A percentile compares a stretch with the other conserved stretches of the same genome.
phyloP scores from a whole-genome alignment of 2,329 filamentous ascomycete species.

The Penicillium sp. region DNA sequence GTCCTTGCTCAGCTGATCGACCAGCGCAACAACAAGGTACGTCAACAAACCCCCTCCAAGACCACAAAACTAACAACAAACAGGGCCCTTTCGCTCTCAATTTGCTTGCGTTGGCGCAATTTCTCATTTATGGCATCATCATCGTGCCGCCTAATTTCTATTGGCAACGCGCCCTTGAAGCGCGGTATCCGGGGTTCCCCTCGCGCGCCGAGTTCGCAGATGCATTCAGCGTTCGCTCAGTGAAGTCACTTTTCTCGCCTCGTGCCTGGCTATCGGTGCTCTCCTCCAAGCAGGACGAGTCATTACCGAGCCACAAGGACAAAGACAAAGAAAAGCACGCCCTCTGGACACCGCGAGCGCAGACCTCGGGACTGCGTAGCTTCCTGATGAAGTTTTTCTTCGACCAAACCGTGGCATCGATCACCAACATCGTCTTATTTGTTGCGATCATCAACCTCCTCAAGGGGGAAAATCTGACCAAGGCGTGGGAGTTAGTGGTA shows the following conservation, averaged over 20 bases:
- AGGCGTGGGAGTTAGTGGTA: conserved; percentile 32
- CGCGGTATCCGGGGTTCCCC: conserved; percentile 68
- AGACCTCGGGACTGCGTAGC: conserved; percentile 46
- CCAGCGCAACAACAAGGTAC: conserved; percentile 38
- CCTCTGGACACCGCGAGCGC: conserved; percentile 20
- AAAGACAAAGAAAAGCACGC: conserved; percentile 25
- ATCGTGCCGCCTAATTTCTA: conserved; percentile 80
- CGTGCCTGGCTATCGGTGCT: conserved; percentile 11
- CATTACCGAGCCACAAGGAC: conserved; percentile 20
- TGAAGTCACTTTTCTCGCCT: conserved; percentile 11
- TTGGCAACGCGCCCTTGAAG: conserved; percentile 82
- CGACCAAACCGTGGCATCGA: conserved; percentile 59
- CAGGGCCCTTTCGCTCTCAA: conserved; percentile 66
- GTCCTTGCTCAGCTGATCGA: conserved; percentile 42
- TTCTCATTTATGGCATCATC: conserved; percentile 71
- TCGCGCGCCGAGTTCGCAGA: conserved; percentile 22
- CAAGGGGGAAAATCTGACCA: conserved; percentile 32
- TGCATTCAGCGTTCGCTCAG: conserved; percentile 12
- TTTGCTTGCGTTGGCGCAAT: conserved; percentile 71
- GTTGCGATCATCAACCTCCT: conserved; percentile 55
- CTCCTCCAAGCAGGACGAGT: conserved; percentile 6
- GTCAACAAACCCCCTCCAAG: conserved; percentile 3
- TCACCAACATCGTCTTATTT: conserved; percentile 60
- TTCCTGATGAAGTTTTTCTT: conserved; percentile 58
- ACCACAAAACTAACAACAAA: conserved; percentile 8